A percentile compares a stretch with the other conserved stretches of the same genome.
Conservation (phyloP, 2,329 filamentous ascomycete species). For the Trichoderma afroharzianum region DNA sequence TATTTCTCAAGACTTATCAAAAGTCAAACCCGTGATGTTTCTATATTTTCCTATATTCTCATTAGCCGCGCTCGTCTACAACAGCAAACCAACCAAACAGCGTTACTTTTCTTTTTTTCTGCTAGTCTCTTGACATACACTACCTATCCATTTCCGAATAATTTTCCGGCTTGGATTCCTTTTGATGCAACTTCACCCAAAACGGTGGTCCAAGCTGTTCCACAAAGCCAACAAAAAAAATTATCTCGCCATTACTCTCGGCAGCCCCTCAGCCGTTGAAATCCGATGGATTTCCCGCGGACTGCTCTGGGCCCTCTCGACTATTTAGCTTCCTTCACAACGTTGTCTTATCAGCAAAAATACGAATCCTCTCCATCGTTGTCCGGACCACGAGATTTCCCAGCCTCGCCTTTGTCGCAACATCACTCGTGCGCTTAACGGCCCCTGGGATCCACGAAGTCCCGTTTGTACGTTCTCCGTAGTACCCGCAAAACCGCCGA, state of each 20-base stretch:
- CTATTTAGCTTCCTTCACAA: neutral
- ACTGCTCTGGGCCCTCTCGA: neutral
- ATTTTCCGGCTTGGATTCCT: neutral
- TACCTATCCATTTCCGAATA: neutral
- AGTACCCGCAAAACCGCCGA: slow-evolving; percentile 17
- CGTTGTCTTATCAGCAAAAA: neutral
- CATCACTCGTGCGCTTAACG: slow-evolving; percentile 15
- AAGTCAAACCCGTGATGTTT: neutral
- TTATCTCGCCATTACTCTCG: neutral
- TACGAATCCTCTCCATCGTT: neutral
- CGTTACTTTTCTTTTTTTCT: neutral
- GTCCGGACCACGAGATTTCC: neutral
- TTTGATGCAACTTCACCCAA: neutral
- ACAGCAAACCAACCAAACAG: neutral
- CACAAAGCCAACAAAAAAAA: neutral
- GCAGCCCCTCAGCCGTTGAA: neutral
- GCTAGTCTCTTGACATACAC: neutral
- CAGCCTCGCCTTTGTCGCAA: neutral
- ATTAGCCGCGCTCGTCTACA: neutral
- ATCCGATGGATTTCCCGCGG: neutral
- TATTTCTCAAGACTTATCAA: neutral
- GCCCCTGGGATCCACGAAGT: neutral
- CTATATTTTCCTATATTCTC: neutral
- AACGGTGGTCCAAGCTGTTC: neutral
- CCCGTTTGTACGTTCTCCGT: neutral